Evolutionary conservation across 164 flowering plant genomes (phyloP).

Genomic region (Amborella trichopoda): DNA sequence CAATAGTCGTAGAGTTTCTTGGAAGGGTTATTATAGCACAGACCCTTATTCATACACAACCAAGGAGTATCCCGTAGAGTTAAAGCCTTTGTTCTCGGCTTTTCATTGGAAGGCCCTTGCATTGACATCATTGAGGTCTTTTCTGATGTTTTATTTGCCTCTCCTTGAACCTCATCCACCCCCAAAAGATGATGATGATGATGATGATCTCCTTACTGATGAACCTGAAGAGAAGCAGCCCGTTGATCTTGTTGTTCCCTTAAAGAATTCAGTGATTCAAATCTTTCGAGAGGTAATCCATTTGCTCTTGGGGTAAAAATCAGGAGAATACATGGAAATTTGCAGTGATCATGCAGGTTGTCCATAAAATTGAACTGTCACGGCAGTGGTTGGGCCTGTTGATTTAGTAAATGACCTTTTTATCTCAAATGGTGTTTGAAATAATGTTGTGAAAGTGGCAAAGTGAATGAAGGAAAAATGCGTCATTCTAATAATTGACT

Average conservation of each 20-base stretch:
- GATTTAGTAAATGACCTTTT: too few species aligned
- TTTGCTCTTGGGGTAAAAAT: too few species aligned
- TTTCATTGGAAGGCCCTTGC: conserved; percentile 51
- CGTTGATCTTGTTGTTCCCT: conserved; percentile 67
- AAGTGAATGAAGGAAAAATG: too few species aligned
- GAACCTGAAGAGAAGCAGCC: conserved; percentile 21
- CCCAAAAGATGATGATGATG: conserved; percentile 54
- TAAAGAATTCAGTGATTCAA: conserved; percentile 74
- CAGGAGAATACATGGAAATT: too few species aligned
- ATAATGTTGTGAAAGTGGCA: too few species aligned
- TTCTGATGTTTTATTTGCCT: conserved; percentile 69
- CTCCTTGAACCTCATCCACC: conserved; percentile 62
- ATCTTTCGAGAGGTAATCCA: conserved; percentile 72
- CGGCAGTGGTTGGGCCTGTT: too few species aligned
- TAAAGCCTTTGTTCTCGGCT: conserved; percentile 79
- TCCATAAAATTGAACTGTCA: too few species aligned
- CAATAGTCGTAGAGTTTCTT: conserved; percentile 19
- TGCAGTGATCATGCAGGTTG: too few species aligned
- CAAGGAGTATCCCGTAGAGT: conserved; percentile 59
- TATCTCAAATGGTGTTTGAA: too few species aligned
- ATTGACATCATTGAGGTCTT: conserved; percentile 72
- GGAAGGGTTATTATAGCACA: conserved; percentile 25
- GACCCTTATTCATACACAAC: conserved; percentile 19
- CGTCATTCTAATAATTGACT: too few species aligned
- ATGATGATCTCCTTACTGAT: conserved; percentile 47